phyloP scores from a whole-genome alignment of 2,329 filamentous ascomycete species.

The Sclerotiophoma versabilis region DNA sequence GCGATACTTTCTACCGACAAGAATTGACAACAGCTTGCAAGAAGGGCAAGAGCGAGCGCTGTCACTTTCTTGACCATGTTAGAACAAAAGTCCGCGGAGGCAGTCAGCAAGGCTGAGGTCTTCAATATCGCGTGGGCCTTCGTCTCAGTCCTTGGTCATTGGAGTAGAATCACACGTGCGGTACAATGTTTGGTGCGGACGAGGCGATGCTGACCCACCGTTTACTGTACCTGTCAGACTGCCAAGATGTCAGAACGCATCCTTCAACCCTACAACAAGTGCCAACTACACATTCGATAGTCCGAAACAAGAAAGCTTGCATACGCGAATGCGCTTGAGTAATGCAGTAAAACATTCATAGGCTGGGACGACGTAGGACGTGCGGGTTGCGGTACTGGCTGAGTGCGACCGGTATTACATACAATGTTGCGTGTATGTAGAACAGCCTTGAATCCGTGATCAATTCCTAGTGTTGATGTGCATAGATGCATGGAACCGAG shows the following conservation, averaged over 20 bases:
- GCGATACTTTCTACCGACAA: background rate
- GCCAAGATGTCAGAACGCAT: slow-evolving; percentile 5
- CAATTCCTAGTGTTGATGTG: background rate
- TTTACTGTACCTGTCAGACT: slow-evolving; percentile 10
- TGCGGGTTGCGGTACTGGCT: background rate
- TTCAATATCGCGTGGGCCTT: too few relatives aligned
- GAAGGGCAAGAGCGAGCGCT: background rate
- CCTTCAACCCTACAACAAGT: slow-evolving; percentile 2
- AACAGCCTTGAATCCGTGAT: background rate
- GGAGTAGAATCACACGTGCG: background rate
- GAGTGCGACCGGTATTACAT: background rate
- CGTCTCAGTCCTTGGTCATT: background rate
- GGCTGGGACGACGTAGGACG: background rate
- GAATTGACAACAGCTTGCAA: background rate
- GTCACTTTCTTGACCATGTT: background rate
- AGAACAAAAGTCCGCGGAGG: too few relatives aligned
- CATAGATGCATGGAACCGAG: background rate
- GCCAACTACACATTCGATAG: background rate
- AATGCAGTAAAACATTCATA: background rate
- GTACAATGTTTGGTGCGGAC: background rate
- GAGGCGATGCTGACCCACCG: slow-evolving; percentile 10
- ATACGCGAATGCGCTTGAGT: background rate
- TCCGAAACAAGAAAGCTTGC: background rate
- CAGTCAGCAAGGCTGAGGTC: background rate
- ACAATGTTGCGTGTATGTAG: background rate